Conservation (phyloP, 2,329 filamentous ascomycete species). For the Penicillium corylophilum region DNA sequence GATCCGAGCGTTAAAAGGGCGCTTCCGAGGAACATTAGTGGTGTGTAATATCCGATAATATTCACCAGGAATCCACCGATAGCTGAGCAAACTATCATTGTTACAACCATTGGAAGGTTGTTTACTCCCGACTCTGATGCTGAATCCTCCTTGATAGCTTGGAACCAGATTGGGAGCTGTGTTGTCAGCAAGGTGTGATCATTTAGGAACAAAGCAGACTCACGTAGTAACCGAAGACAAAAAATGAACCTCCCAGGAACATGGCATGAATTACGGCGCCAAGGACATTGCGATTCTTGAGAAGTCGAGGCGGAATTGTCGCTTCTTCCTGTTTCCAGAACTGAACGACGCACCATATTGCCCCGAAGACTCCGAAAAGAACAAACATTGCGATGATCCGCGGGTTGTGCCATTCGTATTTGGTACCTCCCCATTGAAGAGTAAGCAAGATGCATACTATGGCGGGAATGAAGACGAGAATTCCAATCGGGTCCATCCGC, state of each 20-base stretch:
- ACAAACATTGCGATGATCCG: constrained; percentile 51
- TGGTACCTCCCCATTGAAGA: constrained; percentile 49
- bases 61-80: constrained; percentile 33
- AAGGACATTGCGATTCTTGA: constrained; percentile 46
- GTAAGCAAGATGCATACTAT: constrained; percentile 50
- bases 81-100: constrained; percentile 33
- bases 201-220: background rate
- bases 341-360: constrained; percentile 42
- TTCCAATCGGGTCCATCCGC: constrained; percentile 45
- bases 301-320: constrained; percentile 47
- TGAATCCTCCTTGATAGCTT: constrained; percentile 36
- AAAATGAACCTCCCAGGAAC: constrained; percentile 45
- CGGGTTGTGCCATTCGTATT: constrained; percentile 45
- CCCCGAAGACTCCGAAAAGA: constrained; percentile 50
- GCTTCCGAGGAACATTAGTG: constrained; percentile 36
- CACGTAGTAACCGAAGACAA: constrained; percentile 48
- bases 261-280: constrained; percentile 44
- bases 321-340: constrained; percentile 43
- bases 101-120: constrained; percentile 37
- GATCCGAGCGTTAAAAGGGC: constrained; percentile 34
- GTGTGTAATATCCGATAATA: constrained; percentile 41
- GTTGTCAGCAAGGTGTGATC: background rate
- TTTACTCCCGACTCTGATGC: constrained; percentile 40
- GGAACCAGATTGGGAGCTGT: constrained; percentile 47
- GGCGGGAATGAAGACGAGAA: constrained; percentile 45